These are phyloP conservation scores for Alternaria consortialis DNA, from an alignment of 2,329 filamentous ascomycete genomes.

Conservation along the genomic window DNA sequence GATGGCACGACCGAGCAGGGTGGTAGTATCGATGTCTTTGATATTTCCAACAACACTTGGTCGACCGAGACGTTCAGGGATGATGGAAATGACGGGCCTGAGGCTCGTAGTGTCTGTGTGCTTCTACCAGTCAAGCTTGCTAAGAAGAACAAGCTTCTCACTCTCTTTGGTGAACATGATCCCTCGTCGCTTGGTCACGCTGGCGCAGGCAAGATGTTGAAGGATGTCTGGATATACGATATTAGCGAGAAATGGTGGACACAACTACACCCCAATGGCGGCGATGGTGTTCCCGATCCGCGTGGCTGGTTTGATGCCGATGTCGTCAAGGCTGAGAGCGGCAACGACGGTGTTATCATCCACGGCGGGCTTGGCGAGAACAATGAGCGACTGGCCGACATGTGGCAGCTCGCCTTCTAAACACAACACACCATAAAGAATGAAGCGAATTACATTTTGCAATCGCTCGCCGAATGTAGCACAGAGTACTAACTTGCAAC, in stretches of 20 bases:
- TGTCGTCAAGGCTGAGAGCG: constrained; percentile 43
- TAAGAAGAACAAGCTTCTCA: constrained; percentile 55
- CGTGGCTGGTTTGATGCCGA: constrained; percentile 66
- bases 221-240: constrained; percentile 61
- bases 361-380: constrained; percentile 63
- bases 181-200: constrained; percentile 63
- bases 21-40: constrained; percentile 72
- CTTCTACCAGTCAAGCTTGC: constrained; percentile 55
- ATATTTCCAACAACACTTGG: constrained; percentile 54
- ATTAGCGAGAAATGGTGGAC: constrained; percentile 49
- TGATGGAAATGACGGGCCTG: constrained; percentile 58
- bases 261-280: constrained; percentile 31
- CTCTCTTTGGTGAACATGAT: constrained; percentile 64
- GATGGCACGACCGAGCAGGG: constrained; percentile 76
- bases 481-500: not conserved
- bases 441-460: no score
- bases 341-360: constrained; percentile 54
- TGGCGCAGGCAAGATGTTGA: constrained; percentile 65
- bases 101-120: constrained; percentile 60
- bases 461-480: not conserved
- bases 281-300: constrained; percentile 48
- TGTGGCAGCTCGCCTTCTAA: constrained; percentile 56
- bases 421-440: not conserved
- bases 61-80: constrained; percentile 48
- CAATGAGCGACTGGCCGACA: constrained; percentile 61